These are phyloP conservation scores for Aquanectria penicillioides DNA, from an alignment of 2,329 filamentous ascomycete genomes.

Conservation along the genomic window DNA sequence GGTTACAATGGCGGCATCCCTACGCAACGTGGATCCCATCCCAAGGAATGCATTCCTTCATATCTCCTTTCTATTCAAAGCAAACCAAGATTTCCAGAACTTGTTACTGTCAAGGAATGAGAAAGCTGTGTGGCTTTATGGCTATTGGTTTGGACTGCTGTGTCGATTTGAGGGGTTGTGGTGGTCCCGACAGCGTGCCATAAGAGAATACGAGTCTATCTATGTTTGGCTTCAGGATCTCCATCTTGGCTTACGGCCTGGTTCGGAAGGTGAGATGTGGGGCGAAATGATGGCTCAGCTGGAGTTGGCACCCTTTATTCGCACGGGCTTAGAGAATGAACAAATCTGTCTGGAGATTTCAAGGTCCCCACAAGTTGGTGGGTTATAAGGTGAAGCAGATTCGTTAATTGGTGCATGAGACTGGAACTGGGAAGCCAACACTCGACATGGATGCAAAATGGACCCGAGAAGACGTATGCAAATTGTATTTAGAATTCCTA, in stretches of 20 bases:
- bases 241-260: background rate
- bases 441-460: no score
- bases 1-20: background rate
- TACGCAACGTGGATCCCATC: background rate
- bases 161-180: slow-evolving; percentile 1
- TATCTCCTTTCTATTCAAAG: background rate
- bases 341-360: no score
- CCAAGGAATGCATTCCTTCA: background rate
- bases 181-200: background rate
- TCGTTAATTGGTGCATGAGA: no score
- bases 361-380: no score
- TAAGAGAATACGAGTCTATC: background rate
- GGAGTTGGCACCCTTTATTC: background rate
- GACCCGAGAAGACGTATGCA: no score
- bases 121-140: background rate
- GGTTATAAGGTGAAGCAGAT: no score
- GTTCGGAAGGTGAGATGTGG: background rate
- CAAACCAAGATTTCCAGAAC: background rate
- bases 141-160: slow-evolving; percentile 1
- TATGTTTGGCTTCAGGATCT: background rate
- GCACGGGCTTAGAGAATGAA: no score
- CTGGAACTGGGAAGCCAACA: no score
- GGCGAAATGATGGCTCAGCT: background rate
- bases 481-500: no score
- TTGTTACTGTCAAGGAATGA: background rate